Evolutionary conservation across 495 filamentous ascomycete species (phyloP), one percentile per base, ranked within the genome.

Genomic region (Daldinia decipiens): DNA sequence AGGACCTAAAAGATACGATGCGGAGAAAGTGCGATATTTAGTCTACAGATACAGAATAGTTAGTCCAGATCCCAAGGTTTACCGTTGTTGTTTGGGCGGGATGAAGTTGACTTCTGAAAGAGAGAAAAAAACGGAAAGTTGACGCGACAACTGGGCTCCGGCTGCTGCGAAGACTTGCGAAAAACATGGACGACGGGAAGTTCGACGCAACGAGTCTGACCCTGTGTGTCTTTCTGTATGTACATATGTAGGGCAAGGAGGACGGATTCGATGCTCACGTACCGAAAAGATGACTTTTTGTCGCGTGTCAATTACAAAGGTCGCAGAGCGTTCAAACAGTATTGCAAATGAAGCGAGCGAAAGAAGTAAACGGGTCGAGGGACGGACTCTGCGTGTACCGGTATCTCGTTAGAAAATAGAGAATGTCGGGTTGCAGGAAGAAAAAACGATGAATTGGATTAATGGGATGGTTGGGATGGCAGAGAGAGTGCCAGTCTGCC

Each of bases 21-120:
- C 56, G 68, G 75, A 77, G 69, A 56, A 56, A 56, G 71, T 47
- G 66, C 65, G 70, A 74, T 51, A 39, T 65, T 26, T 60, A 69
- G 52, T 73, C 70, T 77, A 53, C 13, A 55, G 65, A 64, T 11
- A 34, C 32, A 34, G 55, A 65, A 70, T 53, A 53, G 45, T 77
- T 59, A 75, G 72, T 56, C 21, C 5, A 53, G 31, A 56, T 19
- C 31, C 29, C 34, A 6, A 32, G 45, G 52, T 62, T 31, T 45
- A 31, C 7, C 39, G 31, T n/a, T 51, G 39, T 24, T 58, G 27
- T 29, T 65, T 50, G 40, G 54, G 40, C 40, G 32, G 29, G 53
- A 51, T 31, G 64, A n/a, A 36, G 54, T 63, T 45, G 68, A 40
- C 9, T 56, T 45, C n/a, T 47, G 50, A 65, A 56, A 36, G 56